A percentile compares a stretch with the other conserved stretches of the same genome.
Conservation (phyloP, 78 protist genomes). For the Diacronema lutheri region DNA sequence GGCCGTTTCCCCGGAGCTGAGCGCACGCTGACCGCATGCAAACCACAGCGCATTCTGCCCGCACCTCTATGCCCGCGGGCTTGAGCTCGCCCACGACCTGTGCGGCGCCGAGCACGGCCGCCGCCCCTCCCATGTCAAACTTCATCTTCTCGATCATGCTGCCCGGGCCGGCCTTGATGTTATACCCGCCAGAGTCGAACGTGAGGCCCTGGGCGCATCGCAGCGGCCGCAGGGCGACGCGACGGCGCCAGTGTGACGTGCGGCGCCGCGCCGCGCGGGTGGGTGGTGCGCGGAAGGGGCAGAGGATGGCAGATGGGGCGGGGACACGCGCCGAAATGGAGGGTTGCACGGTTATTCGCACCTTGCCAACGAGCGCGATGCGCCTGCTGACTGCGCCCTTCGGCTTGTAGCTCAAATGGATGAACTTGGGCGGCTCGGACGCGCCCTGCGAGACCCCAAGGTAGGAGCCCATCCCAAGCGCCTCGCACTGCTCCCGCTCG, state of each 20-base stretch:
- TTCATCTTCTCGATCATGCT: slow-evolving; percentile 50
- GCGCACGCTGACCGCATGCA: no score
- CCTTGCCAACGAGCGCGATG: no score
- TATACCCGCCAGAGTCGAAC: slow-evolving; percentile 59
- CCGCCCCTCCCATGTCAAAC: slow-evolving; percentile 52
- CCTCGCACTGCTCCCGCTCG: slow-evolving; percentile 35
- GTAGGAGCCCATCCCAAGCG: slow-evolving; percentile 42
- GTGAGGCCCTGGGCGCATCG: slow-evolving; percentile 10
- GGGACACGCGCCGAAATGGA: no score
- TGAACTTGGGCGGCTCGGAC: slow-evolving; percentile 47
- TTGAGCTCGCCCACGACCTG: neutral
- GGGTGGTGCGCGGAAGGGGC: no score
- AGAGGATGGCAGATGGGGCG: no score
- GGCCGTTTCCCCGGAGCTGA: no score
- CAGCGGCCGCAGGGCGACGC: no score
- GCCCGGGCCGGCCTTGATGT: slow-evolving; percentile 54
- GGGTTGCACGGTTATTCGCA: no score
- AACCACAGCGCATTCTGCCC: no score
- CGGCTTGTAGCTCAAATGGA: slow-evolving; percentile 37
- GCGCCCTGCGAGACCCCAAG: slow-evolving; percentile 46
- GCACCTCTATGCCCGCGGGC: slow-evolving; percentile 28
- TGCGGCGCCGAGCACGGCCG: slow-evolving; percentile 43
- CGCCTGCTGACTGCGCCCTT: neutral
- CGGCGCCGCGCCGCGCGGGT: no score
- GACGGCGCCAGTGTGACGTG: no score